Evolutionary conservation across 192 early-diverging fungal species (phyloP), one percentile per base, ranked within the genome.

Genomic region (Pilobolus umbonatus): DNA sequence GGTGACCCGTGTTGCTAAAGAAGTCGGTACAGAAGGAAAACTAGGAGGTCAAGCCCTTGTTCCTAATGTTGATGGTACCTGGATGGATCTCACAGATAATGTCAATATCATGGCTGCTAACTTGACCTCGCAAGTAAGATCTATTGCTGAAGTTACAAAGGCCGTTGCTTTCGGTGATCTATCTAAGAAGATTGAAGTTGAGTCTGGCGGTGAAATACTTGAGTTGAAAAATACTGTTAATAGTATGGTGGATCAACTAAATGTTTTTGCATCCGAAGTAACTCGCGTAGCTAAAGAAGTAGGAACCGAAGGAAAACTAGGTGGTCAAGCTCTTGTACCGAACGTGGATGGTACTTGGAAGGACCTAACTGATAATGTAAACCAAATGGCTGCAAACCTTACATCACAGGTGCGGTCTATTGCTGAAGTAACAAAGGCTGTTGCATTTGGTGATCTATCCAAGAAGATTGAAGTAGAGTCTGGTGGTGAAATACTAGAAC

Each of bases 331-430:
- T 0, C 73, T 83, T 22, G 89, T 91, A 0, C 56, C 61, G 6
- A 84, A 80, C 52, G 87, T 88, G 2, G 82, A 78, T 22, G 89
- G 89, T 28, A 80, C 78, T 0, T 91, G 89, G 89, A 79, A 82
- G 38, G 87, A 89, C 31, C 68, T 89, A 5, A 89, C 87, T 1
- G 72, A 74, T 25, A 87, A 85, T 55, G 88, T 85, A 60, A 85
- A 85, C 58, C 63, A 51, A 44, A 85, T 85, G 83, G 83, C 79
- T 17, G 55, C 59, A 40, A 84, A 84, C 61, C 56, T 84, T 34
- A 83, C 79, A 4, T 74, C 75, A 38, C 86, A 88, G 69, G 84
- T 88, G 48, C 75, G 86, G 2, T 80, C 81, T 11, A 84, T 88
- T 72, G 82, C 80, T 24, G 62, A 76, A 63, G 84, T 88, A 32